These are phyloP conservation scores for Colletotrichum musae DNA, from an alignment of 2,329 filamentous ascomycete species.

Conservation along the genomic window DNA sequence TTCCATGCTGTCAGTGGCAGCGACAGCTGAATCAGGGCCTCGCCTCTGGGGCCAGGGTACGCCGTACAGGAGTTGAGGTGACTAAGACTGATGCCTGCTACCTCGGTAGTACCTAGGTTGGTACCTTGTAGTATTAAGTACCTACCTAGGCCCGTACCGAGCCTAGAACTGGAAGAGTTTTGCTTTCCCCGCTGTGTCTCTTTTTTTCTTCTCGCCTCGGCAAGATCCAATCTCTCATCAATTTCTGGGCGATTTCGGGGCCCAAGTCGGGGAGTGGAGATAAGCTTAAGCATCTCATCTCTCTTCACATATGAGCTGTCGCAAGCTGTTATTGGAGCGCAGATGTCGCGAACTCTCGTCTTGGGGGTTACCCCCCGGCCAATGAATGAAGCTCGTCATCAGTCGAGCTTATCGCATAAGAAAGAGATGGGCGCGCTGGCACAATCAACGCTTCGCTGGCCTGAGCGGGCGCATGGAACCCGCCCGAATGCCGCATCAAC, in stretches of 20 bases:
- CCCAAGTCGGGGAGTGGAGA: slow-evolving; percentile 28
- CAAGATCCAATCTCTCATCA: slow-evolving; percentile 18
- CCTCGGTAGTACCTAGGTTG: too few species aligned
- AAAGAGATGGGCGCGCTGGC: background rate
- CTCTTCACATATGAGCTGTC: slow-evolving; percentile 29
- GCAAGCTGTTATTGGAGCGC: slow-evolving; percentile 10
- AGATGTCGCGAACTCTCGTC: slow-evolving; percentile 7
- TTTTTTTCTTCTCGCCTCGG: slow-evolving; percentile 3
- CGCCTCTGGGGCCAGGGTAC: background rate
- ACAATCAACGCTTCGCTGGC: background rate
- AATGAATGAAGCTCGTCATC: slow-evolving; percentile 10
- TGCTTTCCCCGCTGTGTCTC: background rate
- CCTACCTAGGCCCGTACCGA: too few species aligned
- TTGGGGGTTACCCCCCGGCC: background rate
- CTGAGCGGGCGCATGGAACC: background rate
- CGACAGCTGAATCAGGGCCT: background rate
- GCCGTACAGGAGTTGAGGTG: slow-evolving; percentile 3
- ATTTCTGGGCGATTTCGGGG: slow-evolving; percentile 28
- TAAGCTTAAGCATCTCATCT: slow-evolving; percentile 36
- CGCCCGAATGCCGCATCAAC: slow-evolving; percentile 27
- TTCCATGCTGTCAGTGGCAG: background rate
- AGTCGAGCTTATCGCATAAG: background rate
- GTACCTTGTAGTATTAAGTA: too few species aligned
- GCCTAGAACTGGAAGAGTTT: background rate
- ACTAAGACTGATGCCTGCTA: background rate